Conservation (phyloP, 75 land plant species). For the Larix kaempferi region DNA sequence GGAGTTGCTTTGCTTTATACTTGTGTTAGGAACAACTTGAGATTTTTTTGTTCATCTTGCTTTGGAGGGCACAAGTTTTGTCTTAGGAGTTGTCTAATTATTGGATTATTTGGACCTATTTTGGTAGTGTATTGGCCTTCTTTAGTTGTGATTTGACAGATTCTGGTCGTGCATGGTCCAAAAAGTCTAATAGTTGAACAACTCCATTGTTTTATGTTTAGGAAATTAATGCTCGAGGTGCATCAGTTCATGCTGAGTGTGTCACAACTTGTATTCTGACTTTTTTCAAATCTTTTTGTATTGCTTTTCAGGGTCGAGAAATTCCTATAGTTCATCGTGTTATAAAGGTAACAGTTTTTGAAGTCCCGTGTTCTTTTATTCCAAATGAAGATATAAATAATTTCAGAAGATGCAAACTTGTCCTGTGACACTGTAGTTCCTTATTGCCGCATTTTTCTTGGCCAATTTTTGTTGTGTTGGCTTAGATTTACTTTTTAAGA, state of each 20-base stretch:
- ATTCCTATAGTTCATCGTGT: slow-evolving; percentile 68
- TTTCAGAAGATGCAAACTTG: neutral
- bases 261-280: neutral
- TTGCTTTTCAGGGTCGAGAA: slow-evolving; percentile 36
- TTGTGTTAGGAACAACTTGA: no score
- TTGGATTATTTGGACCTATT: neutral
- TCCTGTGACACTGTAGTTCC: neutral
- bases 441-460: neutral
- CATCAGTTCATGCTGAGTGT: neutral
- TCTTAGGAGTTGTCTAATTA: neutral
- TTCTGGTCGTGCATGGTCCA: neutral
- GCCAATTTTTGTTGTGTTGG: neutral
- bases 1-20: neutral
- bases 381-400: neutral
- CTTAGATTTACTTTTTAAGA: neutral
- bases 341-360: slow-evolving; percentile 39
- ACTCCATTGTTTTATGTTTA: no score
- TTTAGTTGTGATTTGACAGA: neutral
- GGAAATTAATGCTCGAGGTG: neutral
- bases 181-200: no score
- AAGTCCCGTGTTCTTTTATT: neutral
- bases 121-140: neutral
- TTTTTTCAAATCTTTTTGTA: neutral
- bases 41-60: no score
- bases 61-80: neutral